phyloP scores from a whole-genome alignment of 306 rosid genomes.

The Purshia tridentata region DNA sequence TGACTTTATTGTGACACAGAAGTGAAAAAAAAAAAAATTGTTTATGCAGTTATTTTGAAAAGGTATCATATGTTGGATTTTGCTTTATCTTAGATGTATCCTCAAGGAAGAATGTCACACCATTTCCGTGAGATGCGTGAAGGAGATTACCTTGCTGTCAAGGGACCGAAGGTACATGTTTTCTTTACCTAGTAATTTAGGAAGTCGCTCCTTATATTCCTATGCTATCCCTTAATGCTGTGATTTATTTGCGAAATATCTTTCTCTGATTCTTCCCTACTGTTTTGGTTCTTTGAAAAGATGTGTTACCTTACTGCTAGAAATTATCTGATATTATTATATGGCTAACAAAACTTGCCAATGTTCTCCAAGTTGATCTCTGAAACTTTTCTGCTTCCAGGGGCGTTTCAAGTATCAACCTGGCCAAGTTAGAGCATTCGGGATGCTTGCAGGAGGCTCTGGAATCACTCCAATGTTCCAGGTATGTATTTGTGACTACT shows the following conservation, averaged over 20 bases:
- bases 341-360: neutral
- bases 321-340: neutral
- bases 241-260: neutral
- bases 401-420: slow-evolving; percentile 94
- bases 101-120: slow-evolving; percentile 99
- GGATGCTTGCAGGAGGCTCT: slow-evolving; percentile 99
- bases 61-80: slow-evolving; percentile 12
- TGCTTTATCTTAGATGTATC: slow-evolving; percentile 73
- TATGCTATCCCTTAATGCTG: neutral
- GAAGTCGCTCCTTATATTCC: neutral
- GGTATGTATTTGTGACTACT: slow-evolving; percentile 34
- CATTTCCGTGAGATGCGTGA: slow-evolving; percentile 94
- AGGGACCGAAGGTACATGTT: slow-evolving; percentile 87
- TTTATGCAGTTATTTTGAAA: slow-evolving; percentile 12
- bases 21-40: neutral
- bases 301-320: neutral
- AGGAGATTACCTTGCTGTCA: slow-evolving; percentile 82
- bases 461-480: slow-evolving; percentile 99
- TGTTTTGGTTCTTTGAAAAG: neutral
- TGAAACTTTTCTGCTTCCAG: slow-evolving; percentile 41
- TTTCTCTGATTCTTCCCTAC: neutral
- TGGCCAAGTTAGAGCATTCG: slow-evolving; percentile 89
- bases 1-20: neutral
- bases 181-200: neutral
- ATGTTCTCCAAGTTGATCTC: slow-evolving; percentile 17